These are phyloP conservation scores for Trichoderma atrobrunneum DNA, from an alignment of 2,329 filamentous ascomycete species.

Conservation along the genomic window DNA sequence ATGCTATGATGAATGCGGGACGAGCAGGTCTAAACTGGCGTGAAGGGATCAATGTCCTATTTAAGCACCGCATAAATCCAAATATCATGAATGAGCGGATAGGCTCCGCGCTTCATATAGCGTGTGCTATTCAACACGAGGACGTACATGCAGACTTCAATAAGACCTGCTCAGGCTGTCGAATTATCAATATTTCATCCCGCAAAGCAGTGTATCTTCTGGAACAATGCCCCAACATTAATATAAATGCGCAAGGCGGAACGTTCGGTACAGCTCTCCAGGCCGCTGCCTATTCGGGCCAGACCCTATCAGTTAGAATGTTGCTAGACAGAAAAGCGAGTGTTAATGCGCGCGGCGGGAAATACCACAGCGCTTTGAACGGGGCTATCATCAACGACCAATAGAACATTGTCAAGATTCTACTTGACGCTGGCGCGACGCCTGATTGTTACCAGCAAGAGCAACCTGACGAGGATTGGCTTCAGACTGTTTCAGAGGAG, in stretches of 20 bases:
- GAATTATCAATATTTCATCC: accelerated
- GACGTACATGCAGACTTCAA: background rate
- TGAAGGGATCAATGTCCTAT: background rate
- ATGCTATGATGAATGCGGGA: background rate
- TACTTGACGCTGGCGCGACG: background rate
- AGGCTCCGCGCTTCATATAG: background rate
- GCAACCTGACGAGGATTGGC: background rate
- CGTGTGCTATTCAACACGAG: background rate
- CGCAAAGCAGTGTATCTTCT: background rate
- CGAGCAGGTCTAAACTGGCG: accelerated
- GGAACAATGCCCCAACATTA: background rate
- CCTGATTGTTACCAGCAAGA: background rate
- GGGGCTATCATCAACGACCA: background rate
- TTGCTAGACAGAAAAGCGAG: background rate
- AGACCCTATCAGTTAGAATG: background rate
- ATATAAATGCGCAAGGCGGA: background rate
- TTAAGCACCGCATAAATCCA: background rate
- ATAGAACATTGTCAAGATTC: background rate
- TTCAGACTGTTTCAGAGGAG: background rate
- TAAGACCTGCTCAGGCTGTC: accelerated
- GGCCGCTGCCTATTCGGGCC: background rate
- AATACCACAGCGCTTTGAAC: background rate
- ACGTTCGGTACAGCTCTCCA: background rate
- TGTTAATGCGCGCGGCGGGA: background rate
- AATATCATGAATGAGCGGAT: background rate